Base-by-base conservation (phyloP, 192 early-diverging fungal species). In the Obelidium mucronatum region DNA sequence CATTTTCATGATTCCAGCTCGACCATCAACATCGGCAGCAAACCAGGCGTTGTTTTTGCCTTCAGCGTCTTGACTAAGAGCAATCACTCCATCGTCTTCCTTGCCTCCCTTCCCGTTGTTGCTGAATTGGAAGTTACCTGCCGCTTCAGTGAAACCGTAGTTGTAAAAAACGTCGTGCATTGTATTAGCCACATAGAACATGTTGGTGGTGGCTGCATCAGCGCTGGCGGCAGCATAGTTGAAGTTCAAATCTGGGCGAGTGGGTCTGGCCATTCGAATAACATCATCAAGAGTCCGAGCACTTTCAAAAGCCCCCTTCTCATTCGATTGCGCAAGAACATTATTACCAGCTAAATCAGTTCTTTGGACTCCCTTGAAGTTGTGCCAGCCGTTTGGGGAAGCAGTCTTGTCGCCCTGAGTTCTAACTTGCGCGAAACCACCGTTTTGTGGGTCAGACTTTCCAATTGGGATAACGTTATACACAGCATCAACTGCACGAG, bases 51-150 rank as follows among this genome's bases (percentile, higher is more conserved):
- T 52, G 34, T 68, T 68, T 19, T 8, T 33, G 2, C 40, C 42
- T 4, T 8, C 8, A 6, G 42, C 67, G 40, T 88, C 87, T 19
- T 87, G 88, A 17, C 84, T 79, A 55, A 86, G 88, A 28, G 81
- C 80, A 81, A 89, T 88, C 63, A 87, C 82, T 73, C 86, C 79
- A 67, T 91, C 89, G 44, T 67, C 61, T 13, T 56, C 82, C 0
- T 11, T 17, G 3, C 82, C 82, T 0, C 79, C 79, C 54, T 76
- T 74, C 22, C 74, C 73, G 54, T 69, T 75, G 73, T 83, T 83
- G 2, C 24, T 61, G 55, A n/a, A 61, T 51, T 83, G 82, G 67
- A 82, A 82, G 75, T 82, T 82, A 6, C 81, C 81, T 13, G 81
- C 61, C 2, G 26, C 52, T 53, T 82, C 81, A 36, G 37, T 67